Evolutionary conservation across 208 protist species (phyloP).

Genomic region (Trypanosoma congolense): DNA sequence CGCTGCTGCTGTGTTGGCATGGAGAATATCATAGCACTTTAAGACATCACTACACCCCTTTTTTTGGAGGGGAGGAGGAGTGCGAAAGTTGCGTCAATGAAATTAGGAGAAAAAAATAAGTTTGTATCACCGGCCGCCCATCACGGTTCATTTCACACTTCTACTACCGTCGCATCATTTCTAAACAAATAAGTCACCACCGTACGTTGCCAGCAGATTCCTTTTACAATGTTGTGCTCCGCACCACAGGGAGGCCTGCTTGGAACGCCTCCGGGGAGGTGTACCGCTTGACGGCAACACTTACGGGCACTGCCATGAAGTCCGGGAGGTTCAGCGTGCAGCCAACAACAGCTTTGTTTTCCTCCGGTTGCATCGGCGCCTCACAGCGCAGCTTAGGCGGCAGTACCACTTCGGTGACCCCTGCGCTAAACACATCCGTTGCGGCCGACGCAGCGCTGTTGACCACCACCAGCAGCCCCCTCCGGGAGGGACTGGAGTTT

Average conservation of each 20-base stretch:
- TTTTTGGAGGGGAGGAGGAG: too few relatives aligned
- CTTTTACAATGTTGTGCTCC: conserved; percentile 9
- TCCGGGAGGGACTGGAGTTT: conserved; percentile 31
- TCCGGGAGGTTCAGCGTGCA: conserved; percentile 27
- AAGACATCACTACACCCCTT: too few relatives aligned
- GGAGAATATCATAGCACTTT: too few relatives aligned
- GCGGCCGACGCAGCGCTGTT: conserved; percentile 25
- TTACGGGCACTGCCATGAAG: conserved; percentile 9
- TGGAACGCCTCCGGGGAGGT: conserved; percentile 17
- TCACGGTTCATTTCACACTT: too few relatives aligned
- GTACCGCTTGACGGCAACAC: conserved; percentile 9
- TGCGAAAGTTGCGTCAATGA: too few relatives aligned
- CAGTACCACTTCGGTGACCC: conserved; percentile 6
- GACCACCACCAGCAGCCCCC: conserved; percentile 40
- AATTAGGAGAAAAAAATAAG: too few relatives aligned
- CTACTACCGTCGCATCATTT: not conserved
- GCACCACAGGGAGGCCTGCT: conserved; percentile 5
- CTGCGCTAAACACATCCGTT: conserved; percentile 11
- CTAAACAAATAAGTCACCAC: not conserved
- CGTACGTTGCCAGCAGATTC: not conserved
- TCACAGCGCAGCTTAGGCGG: conserved; percentile 10
- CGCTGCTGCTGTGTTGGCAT: too few relatives aligned
- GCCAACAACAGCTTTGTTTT: conserved; percentile 2
- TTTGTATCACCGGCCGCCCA: too few relatives aligned
- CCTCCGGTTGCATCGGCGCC: not conserved